phyloP scores from a whole-genome alignment of 164 flowering plant species.

The Buxus sempervirens region DNA sequence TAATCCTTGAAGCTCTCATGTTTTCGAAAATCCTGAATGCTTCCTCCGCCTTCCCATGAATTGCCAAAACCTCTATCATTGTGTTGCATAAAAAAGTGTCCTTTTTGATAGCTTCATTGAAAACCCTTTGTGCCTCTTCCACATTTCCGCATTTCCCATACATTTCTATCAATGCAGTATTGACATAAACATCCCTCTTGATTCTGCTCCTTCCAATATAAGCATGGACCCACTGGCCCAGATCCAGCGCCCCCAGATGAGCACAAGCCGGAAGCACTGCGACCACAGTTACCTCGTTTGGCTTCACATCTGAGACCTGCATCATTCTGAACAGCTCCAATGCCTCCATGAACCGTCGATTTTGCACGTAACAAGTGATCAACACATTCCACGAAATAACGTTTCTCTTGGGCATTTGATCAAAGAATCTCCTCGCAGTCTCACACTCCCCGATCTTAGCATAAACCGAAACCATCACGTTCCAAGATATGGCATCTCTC shows the following conservation, averaged over 20 bases:
- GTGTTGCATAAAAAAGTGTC: slow-evolving; percentile 25
- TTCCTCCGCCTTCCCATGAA: slow-evolving; percentile 24
- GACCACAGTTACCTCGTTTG: slow-evolving; percentile 31
- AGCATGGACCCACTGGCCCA: slow-evolving; percentile 29
- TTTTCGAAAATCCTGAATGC: slow-evolving; percentile 25
- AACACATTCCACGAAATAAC: slow-evolving; percentile 35
- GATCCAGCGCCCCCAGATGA: slow-evolving; percentile 28
- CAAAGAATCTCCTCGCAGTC: slow-evolving; percentile 15
- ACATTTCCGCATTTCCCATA: slow-evolving; percentile 27
- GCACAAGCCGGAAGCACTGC: slow-evolving; percentile 33
- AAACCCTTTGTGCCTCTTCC: slow-evolving; percentile 19
- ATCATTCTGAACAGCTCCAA: slow-evolving; percentile 29
- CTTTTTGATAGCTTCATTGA: slow-evolving; percentile 16
- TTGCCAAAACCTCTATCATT: slow-evolving; percentile 28
- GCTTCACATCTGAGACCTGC: slow-evolving; percentile 26
- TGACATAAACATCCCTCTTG: slow-evolving; percentile 21
- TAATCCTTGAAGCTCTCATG: slow-evolving; percentile 19
- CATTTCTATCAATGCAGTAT: slow-evolving; percentile 23
- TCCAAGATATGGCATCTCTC: slow-evolving; percentile 30
- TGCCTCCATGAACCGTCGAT: slow-evolving; percentile 19
- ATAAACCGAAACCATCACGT: slow-evolving; percentile 26
- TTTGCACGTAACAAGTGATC: slow-evolving; percentile 24
- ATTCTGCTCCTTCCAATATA: slow-evolving; percentile 17
- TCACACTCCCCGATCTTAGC: slow-evolving; percentile 23
- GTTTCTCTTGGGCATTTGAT: slow-evolving; percentile 25